These are phyloP conservation scores for barley (Hordeum vulgare) DNA, from an alignment of 176 grass and related monocot genomes.

Conservation along the genomic window MorexV3_pseudomolecules_assembly NC_058521.1:15066208-15066707, in stretches of 20 bases:
- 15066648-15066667: conserved; percentile 87
- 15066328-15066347: conserved; percentile 15
- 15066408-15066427: background rate
- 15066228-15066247: background rate
- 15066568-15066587: conserved; percentile 74
- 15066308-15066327: background rate
- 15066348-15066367: background rate
- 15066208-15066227: background rate
- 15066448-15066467: conserved; percentile 13
- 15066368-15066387: background rate
- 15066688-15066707: conserved; percentile 69
- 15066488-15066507: conserved; percentile 36
- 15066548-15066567: conserved; percentile 47
- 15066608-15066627: conserved; percentile 59
- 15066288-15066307: background rate
- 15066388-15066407: conserved; percentile 33
- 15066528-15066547: background rate
- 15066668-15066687: conserved; percentile 62
- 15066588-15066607: conserved; percentile 87
- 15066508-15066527: background rate
- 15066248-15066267: too few relatives aligned
- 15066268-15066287: too few relatives aligned
- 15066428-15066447: conserved; percentile 23
- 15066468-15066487: background rate
- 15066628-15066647: conserved; percentile 44